A percentile compares a stretch with the other conserved stretches of the same genome.
Evolutionary conservation across 768 basidiomycete species (phyloP).

Genomic region (Kwoniella botswanensis): DNA sequence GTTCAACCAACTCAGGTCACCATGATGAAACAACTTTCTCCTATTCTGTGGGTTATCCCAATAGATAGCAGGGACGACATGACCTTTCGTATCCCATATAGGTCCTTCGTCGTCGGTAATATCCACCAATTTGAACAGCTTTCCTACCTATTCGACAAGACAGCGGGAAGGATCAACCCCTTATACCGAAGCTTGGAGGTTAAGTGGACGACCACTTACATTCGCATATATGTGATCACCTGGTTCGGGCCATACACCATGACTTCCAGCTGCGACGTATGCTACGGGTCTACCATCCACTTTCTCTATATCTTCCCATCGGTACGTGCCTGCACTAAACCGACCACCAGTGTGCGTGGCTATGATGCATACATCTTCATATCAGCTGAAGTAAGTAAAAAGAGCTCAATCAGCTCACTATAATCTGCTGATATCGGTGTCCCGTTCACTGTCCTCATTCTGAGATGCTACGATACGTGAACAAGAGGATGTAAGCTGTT

Average conservation of each 20-base stretch:
- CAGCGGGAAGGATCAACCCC: background rate
- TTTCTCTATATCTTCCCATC: slow-evolving; percentile 47
- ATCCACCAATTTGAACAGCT: slow-evolving; percentile 47
- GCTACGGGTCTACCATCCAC: slow-evolving; percentile 44
- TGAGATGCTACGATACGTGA: slow-evolving; percentile 23
- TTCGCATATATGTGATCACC: slow-evolving; percentile 48
- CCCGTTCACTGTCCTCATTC: slow-evolving; percentile 44
- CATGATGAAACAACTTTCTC: slow-evolving; percentile 21
- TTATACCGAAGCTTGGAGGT: background rate
- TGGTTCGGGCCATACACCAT: slow-evolving; percentile 49
- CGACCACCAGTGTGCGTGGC: slow-evolving; percentile 39
- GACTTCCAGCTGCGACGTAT: slow-evolving; percentile 49
- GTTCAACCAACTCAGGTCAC: slow-evolving; percentile 47
- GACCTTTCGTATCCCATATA: slow-evolving; percentile 48
- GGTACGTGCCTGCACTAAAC: slow-evolving; percentile 41
- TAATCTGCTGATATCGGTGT: slow-evolving; percentile 45
- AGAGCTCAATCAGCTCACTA: slow-evolving; percentile 23
- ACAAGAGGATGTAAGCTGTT: too few relatives aligned
- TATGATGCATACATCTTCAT: background rate
- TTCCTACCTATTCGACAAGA: slow-evolving; percentile 29
- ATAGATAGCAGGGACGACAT: slow-evolving; percentile 39
- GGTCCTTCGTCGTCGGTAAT: slow-evolving; percentile 46
- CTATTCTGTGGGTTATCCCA: slow-evolving; percentile 34
- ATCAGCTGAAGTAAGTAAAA: background rate
- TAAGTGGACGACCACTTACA: slow-evolving; percentile 22